Evolutionary conservation across 441 rosid genomes (phyloP).

Genomic region (Gossypium trilobum): DNA sequence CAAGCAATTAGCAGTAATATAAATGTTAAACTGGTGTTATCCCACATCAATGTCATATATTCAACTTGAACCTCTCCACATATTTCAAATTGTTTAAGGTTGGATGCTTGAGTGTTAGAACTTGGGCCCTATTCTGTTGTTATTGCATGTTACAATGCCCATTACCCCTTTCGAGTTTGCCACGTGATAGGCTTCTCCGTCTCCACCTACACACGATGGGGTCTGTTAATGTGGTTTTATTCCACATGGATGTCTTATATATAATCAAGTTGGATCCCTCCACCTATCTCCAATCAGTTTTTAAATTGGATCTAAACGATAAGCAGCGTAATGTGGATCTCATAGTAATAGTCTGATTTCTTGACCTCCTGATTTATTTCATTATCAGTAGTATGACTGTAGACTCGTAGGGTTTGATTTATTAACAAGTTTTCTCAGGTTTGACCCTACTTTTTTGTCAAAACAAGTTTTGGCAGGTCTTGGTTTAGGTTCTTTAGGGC

Average conservation of each 20-base stretch:
- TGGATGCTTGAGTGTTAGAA: neutral
- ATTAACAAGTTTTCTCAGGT: neutral
- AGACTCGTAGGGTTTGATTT: neutral
- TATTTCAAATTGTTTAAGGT: neutral
- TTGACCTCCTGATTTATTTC: neutral
- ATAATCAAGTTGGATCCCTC: neutral
- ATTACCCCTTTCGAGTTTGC: neutral
- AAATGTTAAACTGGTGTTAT: neutral
- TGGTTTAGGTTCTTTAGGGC: neutral
- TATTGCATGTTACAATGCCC: neutral
- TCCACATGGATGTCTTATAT: neutral
- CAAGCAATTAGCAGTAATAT: neutral
- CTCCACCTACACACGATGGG: neutral
- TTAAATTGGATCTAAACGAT: neutral
- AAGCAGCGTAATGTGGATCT: neutral
- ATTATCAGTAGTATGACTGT: neutral
- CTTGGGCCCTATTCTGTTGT: neutral
- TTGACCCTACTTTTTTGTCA: neutral
- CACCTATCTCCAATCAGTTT: neutral
- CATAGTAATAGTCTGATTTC: neutral
- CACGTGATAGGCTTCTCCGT: neutral
- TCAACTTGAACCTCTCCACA: neutral
- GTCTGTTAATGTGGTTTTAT: neutral
- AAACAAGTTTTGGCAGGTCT: neutral
- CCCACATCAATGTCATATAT: neutral